Conservation (phyloP, 352 stramenopile genomes). For the Globisporangium irregulare region DNA sequence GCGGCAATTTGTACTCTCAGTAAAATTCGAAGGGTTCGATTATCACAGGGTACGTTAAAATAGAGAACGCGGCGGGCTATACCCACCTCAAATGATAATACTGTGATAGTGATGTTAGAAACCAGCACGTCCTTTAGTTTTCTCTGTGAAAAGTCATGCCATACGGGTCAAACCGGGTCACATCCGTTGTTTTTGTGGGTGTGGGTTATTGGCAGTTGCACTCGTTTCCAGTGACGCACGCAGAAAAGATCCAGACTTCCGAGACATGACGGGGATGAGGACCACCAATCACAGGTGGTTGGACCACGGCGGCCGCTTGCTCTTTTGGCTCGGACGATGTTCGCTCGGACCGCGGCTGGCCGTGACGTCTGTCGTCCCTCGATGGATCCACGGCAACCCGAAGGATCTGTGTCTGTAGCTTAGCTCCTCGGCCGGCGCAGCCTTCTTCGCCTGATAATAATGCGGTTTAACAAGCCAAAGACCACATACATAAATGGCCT, state of each 20-base stretch:
- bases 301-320: not conserved
- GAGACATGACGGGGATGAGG: not conserved
- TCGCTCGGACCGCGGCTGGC: not conserved
- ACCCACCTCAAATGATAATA: not conserved
- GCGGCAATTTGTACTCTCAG: not conserved
- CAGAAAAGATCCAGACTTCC: too few relatives aligned
- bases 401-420: not conserved
- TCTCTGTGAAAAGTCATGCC: not conserved
- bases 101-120: not conserved
- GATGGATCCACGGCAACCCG: too few relatives aligned
- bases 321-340: not conserved
- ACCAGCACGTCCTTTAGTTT: not conserved
- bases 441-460: not conserved
- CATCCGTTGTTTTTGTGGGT: not conserved
- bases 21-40: not conserved
- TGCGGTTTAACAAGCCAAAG: not conserved
- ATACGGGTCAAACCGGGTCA: not conserved
- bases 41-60: not conserved
- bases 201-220: conserved; percentile 2
- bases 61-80: not conserved
- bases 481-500: not conserved
- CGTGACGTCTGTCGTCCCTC: too few relatives aligned
- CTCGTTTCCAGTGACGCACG: not conserved
- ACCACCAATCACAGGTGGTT: not conserved
- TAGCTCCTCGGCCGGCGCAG: not conserved